phyloP scores from a whole-genome alignment of 768 basidiomycete genomes.

The Russula ochroleuca region DNA sequence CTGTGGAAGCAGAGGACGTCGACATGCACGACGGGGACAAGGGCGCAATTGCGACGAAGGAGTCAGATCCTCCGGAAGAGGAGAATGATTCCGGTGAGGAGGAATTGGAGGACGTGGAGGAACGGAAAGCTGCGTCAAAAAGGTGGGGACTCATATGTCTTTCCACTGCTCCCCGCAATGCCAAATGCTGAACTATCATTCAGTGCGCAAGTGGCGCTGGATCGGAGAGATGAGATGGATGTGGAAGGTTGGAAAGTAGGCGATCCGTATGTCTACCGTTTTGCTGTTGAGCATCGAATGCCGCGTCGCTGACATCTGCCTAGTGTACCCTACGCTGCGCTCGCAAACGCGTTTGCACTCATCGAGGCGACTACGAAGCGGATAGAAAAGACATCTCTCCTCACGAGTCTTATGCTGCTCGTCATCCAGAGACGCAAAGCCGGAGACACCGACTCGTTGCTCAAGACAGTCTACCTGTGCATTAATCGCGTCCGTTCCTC shows the following conservation, averaged over 20 bases:
- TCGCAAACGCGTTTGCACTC: constrained; percentile 79
- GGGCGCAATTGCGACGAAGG: constrained; percentile 31
- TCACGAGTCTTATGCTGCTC: constrained; percentile 84
- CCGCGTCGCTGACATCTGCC: neutral
- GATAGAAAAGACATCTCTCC: constrained; percentile 82
- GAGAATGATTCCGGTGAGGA: constrained; percentile 40
- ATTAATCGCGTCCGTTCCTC: constrained; percentile 76
- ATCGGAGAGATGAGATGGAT: constrained; percentile 63
- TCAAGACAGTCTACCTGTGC: constrained; percentile 91
- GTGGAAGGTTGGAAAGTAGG: constrained; percentile 80
- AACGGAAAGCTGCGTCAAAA: constrained; percentile 56
- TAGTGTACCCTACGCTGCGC: constrained; percentile 91
- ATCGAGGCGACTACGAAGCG: constrained; percentile 97
- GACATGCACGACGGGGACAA: constrained; percentile 22
- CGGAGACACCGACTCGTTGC: constrained; percentile 66
- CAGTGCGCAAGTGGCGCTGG: constrained; percentile 68
- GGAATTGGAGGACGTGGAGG: constrained; percentile 39
- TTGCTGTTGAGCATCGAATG: constrained; percentile 4
- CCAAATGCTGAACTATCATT: neutral
- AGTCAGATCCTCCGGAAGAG: constrained; percentile 29
- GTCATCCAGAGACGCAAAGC: constrained; percentile 83
- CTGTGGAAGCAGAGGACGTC: constrained; percentile 20
- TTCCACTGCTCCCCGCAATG: neutral
- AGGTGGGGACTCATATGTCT: constrained; percentile 42
- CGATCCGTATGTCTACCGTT: constrained; percentile 58